Evolutionary conservation across 176 grass and related monocot species (phyloP), one percentile per base, ranked within the genome.

Genomic region (Saccharum spontaneum): DNA sequence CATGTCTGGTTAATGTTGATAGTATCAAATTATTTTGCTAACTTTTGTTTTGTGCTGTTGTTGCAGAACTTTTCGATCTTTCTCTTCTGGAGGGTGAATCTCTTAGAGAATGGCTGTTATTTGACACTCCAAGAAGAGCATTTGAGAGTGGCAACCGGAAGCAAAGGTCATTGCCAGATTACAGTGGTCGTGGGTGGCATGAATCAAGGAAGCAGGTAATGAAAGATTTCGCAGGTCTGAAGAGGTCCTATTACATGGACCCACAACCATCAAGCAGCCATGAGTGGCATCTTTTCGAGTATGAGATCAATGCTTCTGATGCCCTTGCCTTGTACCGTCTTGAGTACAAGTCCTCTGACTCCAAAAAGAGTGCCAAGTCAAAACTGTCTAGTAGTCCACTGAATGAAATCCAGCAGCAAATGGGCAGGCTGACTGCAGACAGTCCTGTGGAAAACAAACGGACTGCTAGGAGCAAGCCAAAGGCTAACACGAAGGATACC

Each of bases 231-330:
- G 90, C 79, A 18, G 95, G 95, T 59, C 71, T 90, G 28, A 97
- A 94, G 83, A 92, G 91, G 67, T 97, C 95, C 30, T 97, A 97
- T 80, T 97, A 97, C 75, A 97, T 97, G 95, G 95, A 97, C 62
- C 95, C 95, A 16, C 95, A 97, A 79, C 95, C 95, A 36, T 79
- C 90, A 37, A 85, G 69, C 86, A 73, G 71, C 81, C 91, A 87
- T 37, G 90, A 97, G 82, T 97, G 95, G 92, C 95, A 97, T 81
- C 86, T 97, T 41, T 97, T 89, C 34, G 95, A 97, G 76, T 97
- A 97, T 79, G 92, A 97, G 82, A 94, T 92, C 69, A 94, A 91
- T 70, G 79, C 89, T 79, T 94, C 90, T 76, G 80, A 93, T 89
- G 89, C 88, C 67, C 82, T 88, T 60, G 95, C 92, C 7, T 81